Evolutionary conservation across 2,329 filamentous ascomycete species (phyloP), one percentile per base, ranked within the genome.

Genomic region (Neurospora sp.): DNA sequence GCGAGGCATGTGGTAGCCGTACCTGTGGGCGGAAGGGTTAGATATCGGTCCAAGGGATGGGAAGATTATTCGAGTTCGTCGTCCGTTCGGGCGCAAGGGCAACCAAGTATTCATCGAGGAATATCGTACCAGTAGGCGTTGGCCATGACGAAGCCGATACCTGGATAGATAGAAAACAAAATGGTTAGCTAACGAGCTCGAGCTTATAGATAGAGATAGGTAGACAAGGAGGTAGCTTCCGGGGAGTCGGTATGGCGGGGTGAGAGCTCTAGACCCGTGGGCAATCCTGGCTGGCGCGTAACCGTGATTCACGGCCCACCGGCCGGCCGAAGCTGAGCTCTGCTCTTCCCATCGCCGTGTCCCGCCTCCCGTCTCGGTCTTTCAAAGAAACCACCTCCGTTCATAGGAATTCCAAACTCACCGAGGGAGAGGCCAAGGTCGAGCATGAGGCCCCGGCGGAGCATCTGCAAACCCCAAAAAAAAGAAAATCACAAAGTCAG

Each of bases 1-100:
- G 79, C 86, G 86, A 75, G 86, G 87, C 77, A 88, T 81, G 82
- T 89, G 87, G 82, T 78, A 89, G 79, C 87, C 86, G 83, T 88
- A 86, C 86, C 86, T 89, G 74, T 6, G 11, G 9, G n/a, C 15
- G 13, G 38, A 23, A 38, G 23, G n/a, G 62, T 73, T 73, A 70
- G 70, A 68, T 23, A 67, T 39, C 13, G 13, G 42, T 66, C 11
- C 52, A 38, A 66, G 46, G 43, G 17, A 19, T 33, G 36, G 13
- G 38, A 10, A 10, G 42, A n/a, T 19, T 67, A 46, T 67, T 70
- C 67, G 70, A 43, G 46, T 15, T 62, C 10, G 17, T 67, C 11
- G 67, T 67, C 52, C 58, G 68, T 39, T 40, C 15, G 23, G 4
- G 66, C 19, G n/a, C 46, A 39, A 19, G 39, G 19, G 13, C 39